Conservation (phyloP, 2,329 filamentous ascomycete species). For the Erysiphe pulchra region DNA sequence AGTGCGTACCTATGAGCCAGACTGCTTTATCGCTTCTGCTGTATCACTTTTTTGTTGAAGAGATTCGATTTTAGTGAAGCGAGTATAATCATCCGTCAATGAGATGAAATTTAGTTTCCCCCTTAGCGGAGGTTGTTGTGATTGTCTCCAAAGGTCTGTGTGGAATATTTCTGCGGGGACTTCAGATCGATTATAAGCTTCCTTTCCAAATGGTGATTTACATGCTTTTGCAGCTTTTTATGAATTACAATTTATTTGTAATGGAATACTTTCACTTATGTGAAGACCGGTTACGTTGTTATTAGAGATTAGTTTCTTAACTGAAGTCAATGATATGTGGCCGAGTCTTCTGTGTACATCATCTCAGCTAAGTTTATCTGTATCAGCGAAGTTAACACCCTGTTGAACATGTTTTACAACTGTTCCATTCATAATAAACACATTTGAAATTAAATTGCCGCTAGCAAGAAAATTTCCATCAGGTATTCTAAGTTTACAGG, state of each 20-base stretch:
- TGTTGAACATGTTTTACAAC: neutral
- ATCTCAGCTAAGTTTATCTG: neutral
- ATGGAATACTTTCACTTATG: too few relatives aligned
- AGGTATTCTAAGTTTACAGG: neutral
- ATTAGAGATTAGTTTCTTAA: neutral
- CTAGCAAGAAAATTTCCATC: neutral
- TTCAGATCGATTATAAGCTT: too few relatives aligned
- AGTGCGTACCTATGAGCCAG: neutral
- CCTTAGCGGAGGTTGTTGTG: too few relatives aligned
- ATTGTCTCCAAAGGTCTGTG: too few relatives aligned
- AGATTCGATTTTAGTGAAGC: neutral
- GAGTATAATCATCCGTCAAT: too few relatives aligned
- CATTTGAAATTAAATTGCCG: neutral
- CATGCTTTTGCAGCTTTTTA: too few relatives aligned
- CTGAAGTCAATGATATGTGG: neutral
- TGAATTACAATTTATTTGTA: too few relatives aligned
- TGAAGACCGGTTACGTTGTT: neutral
- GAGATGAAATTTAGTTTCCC: too few relatives aligned
- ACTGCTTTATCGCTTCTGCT: neutral
- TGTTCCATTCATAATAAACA: neutral
- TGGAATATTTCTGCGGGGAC: too few relatives aligned
- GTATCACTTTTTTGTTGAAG: neutral
- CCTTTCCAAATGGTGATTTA: too few relatives aligned
- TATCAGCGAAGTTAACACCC: too few relatives aligned
- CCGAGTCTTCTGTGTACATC: neutral